A percentile compares a stretch with the other conserved stretches of the same genome.
Evolutionary conservation across 2,329 filamentous ascomycete genomes (phyloP).

Genomic region (Pseudogymnoascus sp.): DNA sequence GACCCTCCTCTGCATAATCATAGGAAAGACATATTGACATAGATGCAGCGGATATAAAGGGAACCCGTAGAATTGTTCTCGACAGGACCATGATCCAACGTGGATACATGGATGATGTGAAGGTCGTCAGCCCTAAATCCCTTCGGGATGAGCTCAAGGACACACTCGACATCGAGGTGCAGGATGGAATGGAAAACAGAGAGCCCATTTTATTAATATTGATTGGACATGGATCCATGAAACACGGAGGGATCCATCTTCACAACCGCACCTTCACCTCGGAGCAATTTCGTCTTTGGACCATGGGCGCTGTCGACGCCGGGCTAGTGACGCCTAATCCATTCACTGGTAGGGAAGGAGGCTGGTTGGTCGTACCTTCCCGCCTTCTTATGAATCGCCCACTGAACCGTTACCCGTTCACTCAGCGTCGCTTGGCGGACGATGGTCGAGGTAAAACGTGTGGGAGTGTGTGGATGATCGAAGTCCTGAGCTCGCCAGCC

Average conservation of each 20-base stretch:
- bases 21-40: neutral
- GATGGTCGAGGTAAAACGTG: neutral
- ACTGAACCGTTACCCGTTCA: neutral
- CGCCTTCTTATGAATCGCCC: neutral
- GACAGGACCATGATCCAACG: neutral
- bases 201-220: neutral
- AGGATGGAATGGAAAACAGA: neutral
- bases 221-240: neutral
- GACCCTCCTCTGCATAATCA: neutral
- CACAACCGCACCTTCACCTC: neutral
- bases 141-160: neutral
- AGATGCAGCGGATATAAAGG: neutral
- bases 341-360: neutral
- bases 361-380: slow-evolving; percentile 1
- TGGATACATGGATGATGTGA: neutral
- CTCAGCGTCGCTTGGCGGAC: neutral
- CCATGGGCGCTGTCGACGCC: neutral
- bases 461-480: neutral
- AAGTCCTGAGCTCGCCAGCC: neutral
- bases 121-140: neutral
- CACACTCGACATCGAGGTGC: neutral
- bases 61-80: neutral
- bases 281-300: neutral
- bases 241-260: neutral
- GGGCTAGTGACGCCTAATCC: neutral